Evolutionary conservation across 768 basidiomycete species (phyloP), one percentile per base, ranked within the genome.

Genomic region (Crassisporium funariophilum): DNA sequence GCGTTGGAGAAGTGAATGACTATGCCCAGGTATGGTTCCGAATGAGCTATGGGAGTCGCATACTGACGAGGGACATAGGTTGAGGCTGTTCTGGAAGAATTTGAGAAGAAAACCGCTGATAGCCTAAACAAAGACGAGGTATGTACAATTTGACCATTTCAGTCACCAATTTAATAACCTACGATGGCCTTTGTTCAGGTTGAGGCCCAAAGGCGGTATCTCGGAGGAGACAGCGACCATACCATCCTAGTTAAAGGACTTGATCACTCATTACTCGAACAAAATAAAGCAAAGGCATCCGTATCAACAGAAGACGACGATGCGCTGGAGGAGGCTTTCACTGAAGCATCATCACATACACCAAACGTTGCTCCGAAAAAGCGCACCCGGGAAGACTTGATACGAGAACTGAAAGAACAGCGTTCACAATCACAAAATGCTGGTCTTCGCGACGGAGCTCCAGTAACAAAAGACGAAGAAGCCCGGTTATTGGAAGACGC

Each of bases 171-270:
- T 39, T 33, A 15, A 35, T 23, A 17, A 49, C 12, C 52, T 31
- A 50, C 23, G 44, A 13, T 36, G 12, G 11, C 5, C 13, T 36
- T 42, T 16, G 34, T 41, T n/a, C 52, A 90, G 86, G 71, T 91
- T 13, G 88, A 90, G 44, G 76, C 82, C 44, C 79, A 91, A 59
- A 75, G 92, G 25, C 75, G 73, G 46, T 90, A 88, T 62, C 79
- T 93, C 4, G 91, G 91, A 13, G 90, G 91, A 27, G 91, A 95
- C 62, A 81, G 83, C 33, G 78, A 88, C 47, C 92, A 95, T 62
- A 84, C 90, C 9, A 79, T 94, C 46, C 80, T 94, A 9, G 90
- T 94, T 33, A 95, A 93, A 60, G 91, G 91, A 20, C 82, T 98
- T 36, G 95, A 98, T 61, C 77, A 86, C 54, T 86, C 91, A 0